Evolutionary conservation across 441 rosid species (phyloP), one percentile per base, ranked within the genome.

Genomic region (Gossypium trilobum): DNA sequence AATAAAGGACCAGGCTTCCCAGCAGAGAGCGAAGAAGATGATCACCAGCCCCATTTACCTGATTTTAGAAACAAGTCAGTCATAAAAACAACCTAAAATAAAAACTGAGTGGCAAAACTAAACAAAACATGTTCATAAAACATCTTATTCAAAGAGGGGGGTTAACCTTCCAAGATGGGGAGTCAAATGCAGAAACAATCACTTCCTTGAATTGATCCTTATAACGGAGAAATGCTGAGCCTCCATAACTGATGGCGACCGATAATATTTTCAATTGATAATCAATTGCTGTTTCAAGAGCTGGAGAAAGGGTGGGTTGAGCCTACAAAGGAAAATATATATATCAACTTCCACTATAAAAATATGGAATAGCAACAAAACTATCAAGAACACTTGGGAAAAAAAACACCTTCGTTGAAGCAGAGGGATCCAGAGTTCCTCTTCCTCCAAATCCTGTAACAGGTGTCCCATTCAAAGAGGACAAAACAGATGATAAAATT

Each of bases 1-100:
- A 95, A 79, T 93, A 95, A 11, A 91, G 88, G 83, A 95, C 82
- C 68, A 91, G 80, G 81, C 98, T 91, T 82, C 97, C 97, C 56
- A 91, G 87, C 73, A 95, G 94, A 31, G 97, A 88, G 27, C 98
- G 89, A 71, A 95, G 96, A 73, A 91, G 91, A 85, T 91, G 96
- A 84, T 90, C 94, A 67, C 96, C 97, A 68, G 95, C 99, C 82
- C 95, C 96, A 75, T 93, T 93, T 71, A 95, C 99, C 99, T 95
- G 74, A 73, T 55, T 71, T 72, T 48, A 44, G 75, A 1, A 73
- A 70, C 62, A 52, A 2, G 25, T 59, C 68, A 65, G 55, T 60
- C 50, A 48, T 13, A 27, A 57, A 20, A 61, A 50, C 64, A 51
- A 46, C 7, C 19, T 22, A 22, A 7, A 36, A 31, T 11, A 5